Evolutionary conservation across 2,329 filamentous ascomycete species (phyloP).

Genomic region (Fonsecaea erecta): DNA sequence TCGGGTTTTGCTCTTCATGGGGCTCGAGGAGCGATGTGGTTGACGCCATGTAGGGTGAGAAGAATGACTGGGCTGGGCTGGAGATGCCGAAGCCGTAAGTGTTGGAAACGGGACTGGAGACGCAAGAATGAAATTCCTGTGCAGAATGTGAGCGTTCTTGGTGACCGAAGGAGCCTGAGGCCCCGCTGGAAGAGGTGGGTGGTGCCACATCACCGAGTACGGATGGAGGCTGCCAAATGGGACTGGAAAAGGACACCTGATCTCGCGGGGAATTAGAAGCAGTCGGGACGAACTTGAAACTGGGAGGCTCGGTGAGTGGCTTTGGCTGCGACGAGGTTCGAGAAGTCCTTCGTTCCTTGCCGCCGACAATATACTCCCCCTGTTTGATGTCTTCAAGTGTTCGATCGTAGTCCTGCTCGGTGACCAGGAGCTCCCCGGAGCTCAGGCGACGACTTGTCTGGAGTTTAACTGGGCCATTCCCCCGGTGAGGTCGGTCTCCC

Average conservation of each 20-base stretch:
- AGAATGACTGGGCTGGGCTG: constrained; percentile 11
- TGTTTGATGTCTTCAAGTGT: constrained; percentile 36
- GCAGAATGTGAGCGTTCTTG: constrained; percentile 11
- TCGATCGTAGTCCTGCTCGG: constrained; percentile 35
- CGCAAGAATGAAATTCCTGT: constrained; percentile 2
- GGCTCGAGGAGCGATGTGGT: constrained; percentile 28
- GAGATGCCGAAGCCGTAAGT: constrained; percentile 19
- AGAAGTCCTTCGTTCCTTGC: constrained; percentile 31
- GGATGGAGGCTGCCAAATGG: constrained; percentile 19
- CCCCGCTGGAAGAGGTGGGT: constrained; percentile 1
- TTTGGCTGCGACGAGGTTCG: constrained; percentile 11
- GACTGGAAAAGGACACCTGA: constrained; percentile 9
- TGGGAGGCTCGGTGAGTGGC: constrained; percentile 10
- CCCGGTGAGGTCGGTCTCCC: constrained; percentile 34
- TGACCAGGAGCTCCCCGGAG: constrained; percentile 37
- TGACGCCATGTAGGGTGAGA: constrained; percentile 23
- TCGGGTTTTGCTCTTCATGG: constrained; percentile 32
- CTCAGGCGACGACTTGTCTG: constrained; percentile 37
- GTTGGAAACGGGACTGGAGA: constrained; percentile 1
- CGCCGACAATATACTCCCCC: constrained; percentile 36
- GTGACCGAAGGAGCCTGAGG: constrained; percentile 1
- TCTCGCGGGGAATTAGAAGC: constrained; percentile 24
- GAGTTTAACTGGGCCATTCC: constrained; percentile 39
- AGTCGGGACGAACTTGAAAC: constrained; percentile 20
- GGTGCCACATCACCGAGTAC: constrained; percentile 9